phyloP scores from a whole-genome alignment of 176 grass and related monocot species.

The Tillandsia fasciculata region DNA sequence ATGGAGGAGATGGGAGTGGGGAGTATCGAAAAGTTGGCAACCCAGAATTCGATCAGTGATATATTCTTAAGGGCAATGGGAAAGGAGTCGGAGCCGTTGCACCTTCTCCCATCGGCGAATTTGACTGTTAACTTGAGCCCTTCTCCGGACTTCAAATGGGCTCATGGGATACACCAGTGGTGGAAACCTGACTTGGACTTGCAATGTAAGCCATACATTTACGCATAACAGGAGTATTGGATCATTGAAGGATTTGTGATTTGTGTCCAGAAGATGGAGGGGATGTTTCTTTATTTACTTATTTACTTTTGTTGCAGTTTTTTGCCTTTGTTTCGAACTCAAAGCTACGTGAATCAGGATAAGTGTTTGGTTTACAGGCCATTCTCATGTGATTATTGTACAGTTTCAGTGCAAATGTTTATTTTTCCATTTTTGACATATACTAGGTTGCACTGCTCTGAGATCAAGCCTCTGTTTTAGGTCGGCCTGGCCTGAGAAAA shows the following conservation, averaged over 20 bases:
- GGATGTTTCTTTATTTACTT: neutral
- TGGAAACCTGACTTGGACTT: constrained; percentile 61
- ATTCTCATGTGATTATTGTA: too few species aligned
- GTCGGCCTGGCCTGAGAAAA: too few species aligned
- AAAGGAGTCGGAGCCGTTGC: constrained; percentile 76
- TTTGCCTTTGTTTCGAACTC: neutral
- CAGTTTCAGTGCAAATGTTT: too few species aligned
- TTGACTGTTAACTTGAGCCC: constrained; percentile 54
- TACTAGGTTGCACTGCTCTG: too few species aligned
- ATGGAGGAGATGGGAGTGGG: constrained; percentile 90
- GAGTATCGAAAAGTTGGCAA: constrained; percentile 77
- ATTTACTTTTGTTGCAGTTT: neutral
- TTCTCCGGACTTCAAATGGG: constrained; percentile 58
- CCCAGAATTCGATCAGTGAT: constrained; percentile 69
- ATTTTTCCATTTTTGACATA: too few species aligned
- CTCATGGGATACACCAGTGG: constrained; percentile 92
- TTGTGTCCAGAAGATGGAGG: neutral
- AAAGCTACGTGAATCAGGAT: too few species aligned
- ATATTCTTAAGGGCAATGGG: constrained; percentile 70
- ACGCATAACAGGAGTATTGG: constrained; percentile 24
- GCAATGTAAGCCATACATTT: constrained; percentile 52
- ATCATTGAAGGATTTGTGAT: neutral
- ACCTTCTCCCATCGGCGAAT: constrained; percentile 90
- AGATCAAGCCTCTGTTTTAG: too few species aligned
- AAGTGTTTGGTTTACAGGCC: too few species aligned